Percentiles rank a stretch among this genome's conserved stretches.
These are phyloP conservation scores for Euphorbia corollata DNA, from an alignment of 441 rosid species.

Conservation along the genomic window DNA sequence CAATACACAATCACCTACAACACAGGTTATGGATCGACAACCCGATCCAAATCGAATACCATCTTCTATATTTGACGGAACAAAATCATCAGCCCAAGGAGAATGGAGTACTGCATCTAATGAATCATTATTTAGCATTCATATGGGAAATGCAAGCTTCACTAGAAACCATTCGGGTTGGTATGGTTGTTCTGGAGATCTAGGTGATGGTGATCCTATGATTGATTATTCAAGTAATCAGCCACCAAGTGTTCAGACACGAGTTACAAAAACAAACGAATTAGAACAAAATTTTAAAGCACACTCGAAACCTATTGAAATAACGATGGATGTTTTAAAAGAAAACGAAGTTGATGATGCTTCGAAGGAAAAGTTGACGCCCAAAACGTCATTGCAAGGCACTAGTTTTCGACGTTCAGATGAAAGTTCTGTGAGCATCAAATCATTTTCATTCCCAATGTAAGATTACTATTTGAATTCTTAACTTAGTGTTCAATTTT, in stretches of 20 bases:
- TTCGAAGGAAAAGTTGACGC: constrained; percentile 16
- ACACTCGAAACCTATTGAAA: constrained; percentile 47
- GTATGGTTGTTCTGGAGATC: constrained; percentile 44
- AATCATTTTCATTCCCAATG: constrained; percentile 74
- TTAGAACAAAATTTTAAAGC: constrained; percentile 21
- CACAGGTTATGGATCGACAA: constrained; percentile 46
- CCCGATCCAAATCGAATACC: constrained; percentile 48
- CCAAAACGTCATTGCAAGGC: constrained; percentile 2
- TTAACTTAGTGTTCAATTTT: no score
- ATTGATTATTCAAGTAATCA: constrained; percentile 28
- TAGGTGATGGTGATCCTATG: constrained; percentile 33
- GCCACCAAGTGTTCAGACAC: constrained; percentile 11
- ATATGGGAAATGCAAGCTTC: constrained; percentile 43
- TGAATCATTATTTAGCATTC: constrained; percentile 81
- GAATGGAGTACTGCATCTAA: constrained; percentile 85
- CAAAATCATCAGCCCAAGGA: constrained; percentile 29
- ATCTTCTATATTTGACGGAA: constrained; percentile 42
- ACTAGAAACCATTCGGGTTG: constrained; percentile 39
- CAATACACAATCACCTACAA: constrained; percentile 32
- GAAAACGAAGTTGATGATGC: constrained; percentile 37
- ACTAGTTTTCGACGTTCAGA: constrained; percentile 36
- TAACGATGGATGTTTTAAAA: constrained; percentile 44
- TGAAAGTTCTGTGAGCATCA: constrained; percentile 34
- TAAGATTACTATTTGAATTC: constrained; percentile 22
- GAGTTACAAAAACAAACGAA: constrained; percentile 15